phyloP scores from a whole-genome alignment of 306 rosid species.

The Sicyos baderoa region DNA sequence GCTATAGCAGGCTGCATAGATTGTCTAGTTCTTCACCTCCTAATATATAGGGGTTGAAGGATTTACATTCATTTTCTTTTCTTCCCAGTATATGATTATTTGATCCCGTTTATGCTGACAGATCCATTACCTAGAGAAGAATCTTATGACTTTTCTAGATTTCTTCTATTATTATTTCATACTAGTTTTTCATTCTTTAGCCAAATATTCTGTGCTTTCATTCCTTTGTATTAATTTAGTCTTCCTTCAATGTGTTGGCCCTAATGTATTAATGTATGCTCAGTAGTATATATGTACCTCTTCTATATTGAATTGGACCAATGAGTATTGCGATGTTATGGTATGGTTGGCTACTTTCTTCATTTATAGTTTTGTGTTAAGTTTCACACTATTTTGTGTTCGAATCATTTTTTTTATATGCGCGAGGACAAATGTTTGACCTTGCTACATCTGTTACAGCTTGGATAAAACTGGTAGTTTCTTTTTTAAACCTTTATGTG shows the following conservation, averaged over 20 bases:
- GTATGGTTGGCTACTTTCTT: neutral
- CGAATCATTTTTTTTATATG: neutral
- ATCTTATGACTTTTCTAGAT: neutral
- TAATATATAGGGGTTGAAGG: neutral
- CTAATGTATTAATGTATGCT: too few relatives aligned
- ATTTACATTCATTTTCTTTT: neutral
- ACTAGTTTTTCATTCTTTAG: neutral
- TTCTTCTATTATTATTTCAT: neutral
- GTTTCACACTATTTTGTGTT: neutral
- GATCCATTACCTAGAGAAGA: neutral
- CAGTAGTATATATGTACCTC: neutral
- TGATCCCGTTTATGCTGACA: neutral
- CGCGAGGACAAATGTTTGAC: too few relatives aligned
- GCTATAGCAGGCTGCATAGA: neutral
- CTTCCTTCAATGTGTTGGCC: neutral
- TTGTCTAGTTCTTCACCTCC: neutral
- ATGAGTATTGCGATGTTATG: neutral
- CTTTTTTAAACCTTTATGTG: too few relatives aligned
- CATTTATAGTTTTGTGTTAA: neutral
- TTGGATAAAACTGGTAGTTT: too few relatives aligned
- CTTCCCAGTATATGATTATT: neutral
- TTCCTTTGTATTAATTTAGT: neutral
- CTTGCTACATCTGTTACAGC: too few relatives aligned
- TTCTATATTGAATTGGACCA: too few relatives aligned
- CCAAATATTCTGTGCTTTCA: neutral